Conservation (phyloP, 176 grass and related monocot genomes). For the Rhynchospora breviuscula region DNA sequence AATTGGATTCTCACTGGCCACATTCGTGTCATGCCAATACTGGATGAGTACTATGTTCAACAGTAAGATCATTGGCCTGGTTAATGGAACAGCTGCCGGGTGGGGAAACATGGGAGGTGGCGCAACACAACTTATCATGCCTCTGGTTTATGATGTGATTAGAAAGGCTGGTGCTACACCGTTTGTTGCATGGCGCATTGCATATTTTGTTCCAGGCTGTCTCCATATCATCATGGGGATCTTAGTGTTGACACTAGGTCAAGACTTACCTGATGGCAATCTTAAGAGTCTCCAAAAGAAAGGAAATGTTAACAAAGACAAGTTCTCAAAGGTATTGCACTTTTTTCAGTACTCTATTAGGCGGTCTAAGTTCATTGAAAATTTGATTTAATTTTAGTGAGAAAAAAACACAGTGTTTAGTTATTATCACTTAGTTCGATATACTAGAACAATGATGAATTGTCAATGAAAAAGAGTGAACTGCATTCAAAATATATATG, state of each 20-base stretch:
- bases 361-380: not conserved
- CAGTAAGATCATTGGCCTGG: conserved; percentile 65
- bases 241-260: conserved; percentile 59
- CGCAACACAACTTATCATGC: conserved; percentile 92
- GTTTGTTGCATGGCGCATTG: conserved; percentile 57
- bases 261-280: conserved; percentile 86
- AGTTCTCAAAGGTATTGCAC: conserved; percentile 48
- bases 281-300: conserved; percentile 50
- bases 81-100: conserved; percentile 50
- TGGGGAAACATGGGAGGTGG: conserved; percentile 95
- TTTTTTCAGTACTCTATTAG: not conserved
- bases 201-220: conserved; percentile 62
- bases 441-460: not conserved
- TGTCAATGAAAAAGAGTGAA: not conserved
- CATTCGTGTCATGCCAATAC: conserved; percentile 85
- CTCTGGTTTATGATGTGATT: conserved; percentile 64
- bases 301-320: conserved; percentile 52
- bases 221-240: conserved; percentile 67
- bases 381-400: not conserved
- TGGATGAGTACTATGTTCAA: conserved; percentile 99
- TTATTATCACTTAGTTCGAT: not conserved
- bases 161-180: conserved; percentile 41
- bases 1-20: conserved; percentile 73
- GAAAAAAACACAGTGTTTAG: not conserved
- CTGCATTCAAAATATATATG: not conserved